phyloP scores from a whole-genome alignment of 768 basidiomycete genomes.

The Hirschioporus abietinus region DNA sequence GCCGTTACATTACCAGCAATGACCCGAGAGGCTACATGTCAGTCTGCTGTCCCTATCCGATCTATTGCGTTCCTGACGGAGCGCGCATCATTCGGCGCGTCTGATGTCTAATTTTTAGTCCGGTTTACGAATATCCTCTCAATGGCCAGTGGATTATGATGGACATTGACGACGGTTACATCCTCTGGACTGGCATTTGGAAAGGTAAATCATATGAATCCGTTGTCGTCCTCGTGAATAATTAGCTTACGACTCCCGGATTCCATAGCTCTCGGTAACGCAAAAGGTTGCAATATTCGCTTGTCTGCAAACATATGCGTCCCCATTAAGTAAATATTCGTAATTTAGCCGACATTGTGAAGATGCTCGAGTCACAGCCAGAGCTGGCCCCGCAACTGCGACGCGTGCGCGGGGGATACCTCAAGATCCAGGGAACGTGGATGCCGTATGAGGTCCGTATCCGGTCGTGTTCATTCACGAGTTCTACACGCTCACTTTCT shows the following conservation, averaged over 20 bases:
- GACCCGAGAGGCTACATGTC: constrained; percentile 88
- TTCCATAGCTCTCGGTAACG: constrained; percentile 68
- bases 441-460: constrained; percentile 79
- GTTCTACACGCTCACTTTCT: constrained; percentile 13
- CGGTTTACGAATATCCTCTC: constrained; percentile 86
- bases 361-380: constrained; percentile 89
- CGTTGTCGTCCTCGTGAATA: constrained; percentile 1
- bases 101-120: constrained; percentile 33
- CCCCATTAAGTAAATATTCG: constrained; percentile 9
- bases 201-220: constrained; percentile 51
- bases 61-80: background rate
- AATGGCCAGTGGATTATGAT: constrained; percentile 95
- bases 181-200: constrained; percentile 93
- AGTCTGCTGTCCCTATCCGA: constrained; percentile 21
- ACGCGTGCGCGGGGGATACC: constrained; percentile 80
- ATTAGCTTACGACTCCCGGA: background rate
- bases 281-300: constrained; percentile 56
- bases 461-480: constrained; percentile 2
- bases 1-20: constrained; percentile 85
- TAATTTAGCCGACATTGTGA: constrained; percentile 76
- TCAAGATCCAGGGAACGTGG: constrained; percentile 93
- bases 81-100: constrained; percentile 8
- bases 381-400: constrained; percentile 79
- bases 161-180: constrained; percentile 90
- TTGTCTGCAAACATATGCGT: constrained; percentile 6